Evolutionary conservation across 2,329 filamentous ascomycete genomes (phyloP).

Genomic region (Curvularia lunata): DNA sequence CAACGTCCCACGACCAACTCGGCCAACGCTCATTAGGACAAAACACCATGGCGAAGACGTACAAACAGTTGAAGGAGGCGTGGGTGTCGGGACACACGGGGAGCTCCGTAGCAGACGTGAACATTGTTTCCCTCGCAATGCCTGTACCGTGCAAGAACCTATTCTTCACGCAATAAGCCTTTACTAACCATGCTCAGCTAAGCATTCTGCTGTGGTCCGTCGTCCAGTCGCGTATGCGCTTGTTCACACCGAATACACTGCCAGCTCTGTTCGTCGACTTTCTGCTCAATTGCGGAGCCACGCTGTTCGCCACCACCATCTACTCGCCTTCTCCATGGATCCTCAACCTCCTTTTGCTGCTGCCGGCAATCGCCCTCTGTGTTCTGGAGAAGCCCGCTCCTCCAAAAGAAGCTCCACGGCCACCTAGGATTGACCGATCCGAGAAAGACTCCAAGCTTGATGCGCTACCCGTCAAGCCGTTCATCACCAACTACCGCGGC

Average conservation of each 20-base stretch:
- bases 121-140: slow-evolving; percentile 81
- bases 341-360: slow-evolving; percentile 74
- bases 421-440: slow-evolving; percentile 28
- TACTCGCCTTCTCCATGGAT: slow-evolving; percentile 78
- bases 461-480: slow-evolving; percentile 81
- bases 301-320: slow-evolving; percentile 83
- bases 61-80: slow-evolving; percentile 92
- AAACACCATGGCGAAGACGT: slow-evolving; percentile 58
- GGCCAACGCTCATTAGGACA: slow-evolving; percentile 13
- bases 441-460: slow-evolving; percentile 45
- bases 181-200: slow-evolving; percentile 61
- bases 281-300: slow-evolving; percentile 80
- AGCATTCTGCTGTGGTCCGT: slow-evolving; percentile 87
- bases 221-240: slow-evolving; percentile 80
- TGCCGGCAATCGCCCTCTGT: slow-evolving; percentile 71
- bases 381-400: slow-evolving; percentile 43
- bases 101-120: slow-evolving; percentile 83
- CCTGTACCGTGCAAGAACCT: slow-evolving; percentile 64
- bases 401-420: slow-evolving; percentile 26
- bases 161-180: slow-evolving; percentile 12
- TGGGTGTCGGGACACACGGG: slow-evolving; percentile 93
- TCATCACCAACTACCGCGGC: slow-evolving; percentile 89
- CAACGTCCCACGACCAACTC: slow-evolving; percentile 19
- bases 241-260: slow-evolving; percentile 78
- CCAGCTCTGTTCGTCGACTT: slow-evolving; percentile 79